Evolutionary conservation across 2,329 filamentous ascomycete species (phyloP), one percentile per base, ranked within the genome.

Genomic region (Exophiala spinifera): DNA sequence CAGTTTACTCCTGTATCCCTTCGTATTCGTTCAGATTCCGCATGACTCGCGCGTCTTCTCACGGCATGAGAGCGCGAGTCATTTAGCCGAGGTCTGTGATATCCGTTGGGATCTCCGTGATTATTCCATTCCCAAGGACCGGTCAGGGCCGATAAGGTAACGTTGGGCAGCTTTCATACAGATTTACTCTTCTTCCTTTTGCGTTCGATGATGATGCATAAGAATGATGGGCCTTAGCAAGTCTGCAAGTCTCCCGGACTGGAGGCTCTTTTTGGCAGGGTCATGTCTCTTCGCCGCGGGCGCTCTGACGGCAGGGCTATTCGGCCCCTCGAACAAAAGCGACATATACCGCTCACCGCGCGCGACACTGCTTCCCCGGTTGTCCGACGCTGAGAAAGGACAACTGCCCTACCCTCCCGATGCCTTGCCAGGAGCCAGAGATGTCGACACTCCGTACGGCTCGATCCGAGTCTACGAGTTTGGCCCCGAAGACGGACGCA

Each of bases 381-480:
- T 73, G 17, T 69, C 71, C 15, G 62, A 67, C 7, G 63, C 64
- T 13, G 70, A 76, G 57, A 69, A 70, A 43, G 65, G 67, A 34
- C 63, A 65, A 19, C 67, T 79, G 5, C 79, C 83, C 2, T 90
- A 94, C 68, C 87, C 87, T 1, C 83, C 83, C 2, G 79, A 89
- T 68, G 79, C 80, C 14, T 78, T 91, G 13, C 87, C 87, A 0
- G 86, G 88, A 5, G 81, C 75, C 0, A 79, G 88, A 54, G 82
- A 90, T 66, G 83, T 94, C 14, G 60, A 64, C 3, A 71, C 66
- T 6, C 73, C 73, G 1, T 91, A 89, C 66, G 89, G 89, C 14
- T 81, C 74, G 3, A 81, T 89, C 57, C 76, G 85, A 43, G 84
- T 89, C 2, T 92, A 90, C 67, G 90, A 95, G 74, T 94, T 86